Evolutionary conservation across 305 asterid genomes (phyloP).

Genomic region (Fraxinus angustifolia): DNA sequence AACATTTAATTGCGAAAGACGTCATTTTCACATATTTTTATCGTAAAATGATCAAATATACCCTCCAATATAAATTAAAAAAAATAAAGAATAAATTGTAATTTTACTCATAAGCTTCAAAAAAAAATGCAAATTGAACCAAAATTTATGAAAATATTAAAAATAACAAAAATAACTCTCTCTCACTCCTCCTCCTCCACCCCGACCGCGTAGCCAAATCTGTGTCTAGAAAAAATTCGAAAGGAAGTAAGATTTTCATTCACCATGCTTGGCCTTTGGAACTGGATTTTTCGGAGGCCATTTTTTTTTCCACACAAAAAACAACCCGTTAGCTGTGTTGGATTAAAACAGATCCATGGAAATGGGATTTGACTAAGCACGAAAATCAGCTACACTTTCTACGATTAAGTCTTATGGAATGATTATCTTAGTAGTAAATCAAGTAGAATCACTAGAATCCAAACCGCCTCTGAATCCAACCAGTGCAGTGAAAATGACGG

Average conservation of each 20-base stretch:
- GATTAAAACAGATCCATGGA: slow-evolving; percentile 43
- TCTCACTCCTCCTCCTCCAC: too few species aligned
- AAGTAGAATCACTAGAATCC: slow-evolving; percentile 31
- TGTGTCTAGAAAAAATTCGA: neutral
- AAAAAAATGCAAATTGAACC: too few species aligned
- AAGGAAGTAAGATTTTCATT: neutral
- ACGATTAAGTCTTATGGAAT: too few species aligned
- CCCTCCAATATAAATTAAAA: too few species aligned
- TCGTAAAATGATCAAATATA: too few species aligned
- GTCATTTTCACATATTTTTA: too few species aligned
- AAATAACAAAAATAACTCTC: too few species aligned
- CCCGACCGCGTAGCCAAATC: neutral
- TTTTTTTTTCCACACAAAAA: neutral
- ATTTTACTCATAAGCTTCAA: too few species aligned
- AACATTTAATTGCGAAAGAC: too few species aligned
- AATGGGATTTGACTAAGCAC: neutral
- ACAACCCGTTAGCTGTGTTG: slow-evolving; percentile 6
- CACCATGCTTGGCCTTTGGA: slow-evolving; percentile 95
- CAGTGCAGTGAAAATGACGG: slow-evolving; percentile 33
- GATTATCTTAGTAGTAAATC: neutral
- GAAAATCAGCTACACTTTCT: too few species aligned
- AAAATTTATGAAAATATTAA: too few species aligned
- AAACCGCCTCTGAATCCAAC: slow-evolving; percentile 28
- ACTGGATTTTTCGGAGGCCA: slow-evolving; percentile 60
- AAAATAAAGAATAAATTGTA: too few species aligned